Conservation (phyloP, 257 asterid species). For the Leptodermis oblonga region DNA sequence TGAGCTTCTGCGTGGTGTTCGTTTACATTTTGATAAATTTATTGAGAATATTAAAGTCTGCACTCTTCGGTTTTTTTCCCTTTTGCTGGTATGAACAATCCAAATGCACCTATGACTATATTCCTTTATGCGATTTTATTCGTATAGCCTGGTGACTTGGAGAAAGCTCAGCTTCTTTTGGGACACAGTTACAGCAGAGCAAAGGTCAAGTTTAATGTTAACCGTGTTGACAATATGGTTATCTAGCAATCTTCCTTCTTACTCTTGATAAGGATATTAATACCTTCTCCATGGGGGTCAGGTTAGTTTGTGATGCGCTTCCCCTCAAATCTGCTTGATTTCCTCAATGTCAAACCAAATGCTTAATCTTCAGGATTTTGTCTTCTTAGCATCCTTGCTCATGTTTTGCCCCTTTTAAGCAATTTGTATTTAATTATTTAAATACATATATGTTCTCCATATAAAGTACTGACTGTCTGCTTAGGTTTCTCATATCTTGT, state of each 20-base stretch:
- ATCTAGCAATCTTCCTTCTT: constrained; percentile 89
- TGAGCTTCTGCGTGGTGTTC: constrained; percentile 84
- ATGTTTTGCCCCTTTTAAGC: background rate
- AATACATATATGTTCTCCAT: background rate
- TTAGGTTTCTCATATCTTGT: background rate
- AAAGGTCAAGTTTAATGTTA: constrained; percentile 93
- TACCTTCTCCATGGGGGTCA: constrained; percentile 90
- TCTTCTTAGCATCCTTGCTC: background rate
- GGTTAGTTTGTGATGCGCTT: constrained; percentile 29
- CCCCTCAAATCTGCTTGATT: background rate
- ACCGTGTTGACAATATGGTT: constrained; percentile 96
- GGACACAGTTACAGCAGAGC: constrained; percentile 97
- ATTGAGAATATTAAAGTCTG: constrained; percentile 82
- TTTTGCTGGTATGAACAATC: background rate
- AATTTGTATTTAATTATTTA: background rate
- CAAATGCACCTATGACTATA: background rate
- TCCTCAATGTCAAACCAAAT: background rate
- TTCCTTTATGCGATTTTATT: background rate
- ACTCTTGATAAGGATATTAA: constrained; percentile 94
- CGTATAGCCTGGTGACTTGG: constrained; percentile 78
- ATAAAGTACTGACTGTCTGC: background rate
- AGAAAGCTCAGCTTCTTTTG: constrained; percentile 92
- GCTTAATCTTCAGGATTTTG: background rate
- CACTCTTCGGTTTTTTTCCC: background rate
- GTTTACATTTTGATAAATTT: constrained; percentile 65